Conservation (phyloP, 2,329 filamentous ascomycete species). For the Apiospora phragmitis region DNA sequence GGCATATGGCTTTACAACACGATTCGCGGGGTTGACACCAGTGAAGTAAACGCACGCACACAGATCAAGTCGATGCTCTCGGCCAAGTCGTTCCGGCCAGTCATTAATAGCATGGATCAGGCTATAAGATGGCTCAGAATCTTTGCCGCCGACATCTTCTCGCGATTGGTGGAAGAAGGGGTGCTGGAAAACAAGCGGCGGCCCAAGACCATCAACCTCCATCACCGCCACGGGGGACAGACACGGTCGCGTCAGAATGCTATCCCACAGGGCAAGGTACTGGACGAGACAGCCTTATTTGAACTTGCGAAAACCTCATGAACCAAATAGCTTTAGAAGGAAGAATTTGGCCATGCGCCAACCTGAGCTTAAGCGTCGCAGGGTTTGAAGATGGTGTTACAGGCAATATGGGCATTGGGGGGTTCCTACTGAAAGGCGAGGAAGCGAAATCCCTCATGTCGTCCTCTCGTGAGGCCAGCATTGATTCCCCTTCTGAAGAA, state of each 20-base stretch:
- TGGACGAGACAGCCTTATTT: conserved; percentile 73
- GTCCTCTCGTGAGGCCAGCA: conserved; percentile 25
- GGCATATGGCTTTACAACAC: conserved; percentile 83
- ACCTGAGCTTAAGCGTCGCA: conserved; percentile 84
- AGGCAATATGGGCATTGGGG: conserved; percentile 82
- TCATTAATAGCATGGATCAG: conserved; percentile 76
- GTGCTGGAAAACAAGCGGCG: conserved; percentile 83
- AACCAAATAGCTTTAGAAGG: conserved; percentile 78
- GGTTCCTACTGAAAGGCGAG: conserved; percentile 78
- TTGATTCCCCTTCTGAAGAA: conserved; percentile 29
- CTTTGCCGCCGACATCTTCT: conserved; percentile 88
- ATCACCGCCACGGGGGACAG: conserved; percentile 74
- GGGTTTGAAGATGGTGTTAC: conserved; percentile 87
- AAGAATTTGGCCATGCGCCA: conserved; percentile 85
- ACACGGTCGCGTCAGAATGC: conserved; percentile 73
- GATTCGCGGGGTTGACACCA: conserved; percentile 81
- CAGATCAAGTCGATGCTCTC: conserved; percentile 98
- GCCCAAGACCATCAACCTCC: conserved; percentile 82
- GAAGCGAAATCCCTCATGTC: conserved; percentile 58
- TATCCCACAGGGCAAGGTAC: conserved; percentile 72
- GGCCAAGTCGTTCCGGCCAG: conserved; percentile 89
- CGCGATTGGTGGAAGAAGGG: conserved; percentile 86
- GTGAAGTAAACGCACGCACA: conserved; percentile 86
- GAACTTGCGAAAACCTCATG: conserved; percentile 76
- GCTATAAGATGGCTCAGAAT: conserved; percentile 85